Conservation (phyloP, 2,329 filamentous ascomycete genomes). For the Catunica adiposa region DNA sequence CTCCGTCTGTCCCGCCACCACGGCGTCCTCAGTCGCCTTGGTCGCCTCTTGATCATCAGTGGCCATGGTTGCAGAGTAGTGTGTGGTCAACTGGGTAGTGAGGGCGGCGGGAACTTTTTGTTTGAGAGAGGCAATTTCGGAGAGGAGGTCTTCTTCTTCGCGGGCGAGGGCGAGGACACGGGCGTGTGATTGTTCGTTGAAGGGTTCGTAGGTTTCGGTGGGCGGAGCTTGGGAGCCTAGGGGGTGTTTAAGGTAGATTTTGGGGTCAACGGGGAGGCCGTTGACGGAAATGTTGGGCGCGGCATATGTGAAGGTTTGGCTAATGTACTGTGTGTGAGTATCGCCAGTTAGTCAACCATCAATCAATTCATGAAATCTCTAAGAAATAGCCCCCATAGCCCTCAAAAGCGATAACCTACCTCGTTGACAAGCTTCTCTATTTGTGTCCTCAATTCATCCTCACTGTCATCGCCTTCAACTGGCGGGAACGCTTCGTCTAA, state of each 20-base stretch:
- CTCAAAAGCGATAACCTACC: conserved; percentile 23
- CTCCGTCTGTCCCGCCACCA: conserved; percentile 15
- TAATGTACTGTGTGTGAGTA: conserved; percentile 35
- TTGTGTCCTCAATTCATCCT: conserved; percentile 40
- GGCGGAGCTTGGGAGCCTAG: conserved; percentile 23
- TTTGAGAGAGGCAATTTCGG: conserved; percentile 46
- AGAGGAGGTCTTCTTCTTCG: conserved; percentile 46
- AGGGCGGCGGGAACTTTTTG: conserved; percentile 31
- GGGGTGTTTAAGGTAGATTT: conserved; percentile 47
- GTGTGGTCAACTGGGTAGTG: conserved; percentile 28
- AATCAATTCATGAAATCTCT: not conserved
- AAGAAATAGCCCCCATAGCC: not conserved
- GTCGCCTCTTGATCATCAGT: conserved; percentile 33
- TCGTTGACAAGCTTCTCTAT: conserved; percentile 45
- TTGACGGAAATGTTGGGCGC: conserved; percentile 46
- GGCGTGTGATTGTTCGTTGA: conserved; percentile 41
- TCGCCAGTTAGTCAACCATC: not conserved
- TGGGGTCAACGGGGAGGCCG: conserved; percentile 37
- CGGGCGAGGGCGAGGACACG: conserved; percentile 43
- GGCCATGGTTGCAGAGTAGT: conserved; percentile 24
- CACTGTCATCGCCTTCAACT: conserved; percentile 27
- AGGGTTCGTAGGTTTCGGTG: conserved; percentile 38
- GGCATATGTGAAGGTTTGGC: conserved; percentile 41
- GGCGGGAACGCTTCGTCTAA: conserved; percentile 53
- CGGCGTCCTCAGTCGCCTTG: conserved; percentile 17